These are phyloP conservation scores for Hyaloscypha hepaticicola DNA, from an alignment of 495 filamentous ascomycete genomes.

Conservation along the genomic window DNA sequence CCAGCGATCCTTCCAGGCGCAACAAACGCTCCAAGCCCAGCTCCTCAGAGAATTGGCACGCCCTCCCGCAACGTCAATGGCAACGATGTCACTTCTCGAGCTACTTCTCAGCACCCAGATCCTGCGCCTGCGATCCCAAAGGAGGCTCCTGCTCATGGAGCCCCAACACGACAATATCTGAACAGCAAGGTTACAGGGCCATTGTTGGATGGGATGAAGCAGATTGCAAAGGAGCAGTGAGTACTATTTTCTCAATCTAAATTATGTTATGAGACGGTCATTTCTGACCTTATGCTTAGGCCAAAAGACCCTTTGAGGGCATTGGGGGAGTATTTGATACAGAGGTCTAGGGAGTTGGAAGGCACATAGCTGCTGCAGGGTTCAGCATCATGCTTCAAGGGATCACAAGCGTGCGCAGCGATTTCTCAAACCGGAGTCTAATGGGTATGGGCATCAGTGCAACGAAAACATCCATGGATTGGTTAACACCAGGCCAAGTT, in stretches of 20 bases:
- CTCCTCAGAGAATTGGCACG: slow-evolving; percentile 29
- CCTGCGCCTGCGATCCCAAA: slow-evolving; percentile 46
- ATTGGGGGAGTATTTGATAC: slow-evolving; percentile 81
- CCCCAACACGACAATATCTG: slow-evolving; percentile 82
- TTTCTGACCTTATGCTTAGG: slow-evolving; percentile 37
- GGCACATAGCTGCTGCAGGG: slow-evolving; percentile 21
- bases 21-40: slow-evolving; percentile 30
- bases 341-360: slow-evolving; percentile 76
- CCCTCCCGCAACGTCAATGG: slow-evolving; percentile 30
- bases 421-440: neutral
- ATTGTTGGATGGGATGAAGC: slow-evolving; percentile 90
- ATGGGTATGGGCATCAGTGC: neutral
- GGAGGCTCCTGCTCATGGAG: slow-evolving; percentile 67
- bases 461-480: neutral
- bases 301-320: slow-evolving; percentile 84
- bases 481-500: neutral
- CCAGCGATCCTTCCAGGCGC: slow-evolving; percentile 17
- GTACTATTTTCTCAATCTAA: slow-evolving; percentile 34
- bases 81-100: slow-evolving; percentile 31
- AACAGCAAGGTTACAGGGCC: slow-evolving; percentile 84
- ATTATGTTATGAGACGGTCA: neutral
- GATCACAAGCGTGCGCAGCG: neutral
- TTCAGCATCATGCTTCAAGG: neutral
- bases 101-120: slow-evolving; percentile 54
- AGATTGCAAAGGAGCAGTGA: slow-evolving; percentile 78